Evolutionary conservation across 805 yeast species (phyloP).

Genomic region (Yarrowia divulgata): DNA sequence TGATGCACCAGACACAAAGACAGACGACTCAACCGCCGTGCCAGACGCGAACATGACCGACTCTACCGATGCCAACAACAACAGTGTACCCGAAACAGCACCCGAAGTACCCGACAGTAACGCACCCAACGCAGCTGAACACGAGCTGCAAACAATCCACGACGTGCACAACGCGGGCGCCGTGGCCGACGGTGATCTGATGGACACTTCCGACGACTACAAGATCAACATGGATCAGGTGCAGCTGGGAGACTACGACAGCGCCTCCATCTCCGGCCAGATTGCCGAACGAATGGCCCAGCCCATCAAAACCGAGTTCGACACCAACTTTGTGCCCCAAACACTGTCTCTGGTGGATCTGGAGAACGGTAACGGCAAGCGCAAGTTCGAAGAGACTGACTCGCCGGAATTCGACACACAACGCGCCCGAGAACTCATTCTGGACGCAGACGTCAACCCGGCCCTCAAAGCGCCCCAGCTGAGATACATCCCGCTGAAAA

Average conservation of each 20-base stretch:
- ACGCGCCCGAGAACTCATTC: constrained; percentile 31
- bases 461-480: constrained; percentile 59
- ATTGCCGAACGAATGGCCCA: constrained; percentile 29
- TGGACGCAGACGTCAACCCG: constrained; percentile 18
- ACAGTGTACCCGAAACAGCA: neutral
- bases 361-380: constrained; percentile 44
- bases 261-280: constrained; percentile 35
- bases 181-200: constrained; percentile 1
- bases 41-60: too few relatives aligned
- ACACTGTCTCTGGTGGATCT: constrained; percentile 30
- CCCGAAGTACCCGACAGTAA: neutral
- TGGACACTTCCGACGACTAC: constrained; percentile 37
- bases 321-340: constrained; percentile 33
- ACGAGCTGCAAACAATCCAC: neutral
- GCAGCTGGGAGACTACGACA: constrained; percentile 33
- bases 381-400: constrained; percentile 34
- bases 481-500: constrained; percentile 76
- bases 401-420: constrained; percentile 20
- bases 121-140: neutral
- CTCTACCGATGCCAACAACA: neutral
- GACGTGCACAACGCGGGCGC: neutral
- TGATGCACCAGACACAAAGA: too few relatives aligned
- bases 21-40: too few relatives aligned
- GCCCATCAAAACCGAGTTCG: constrained; percentile 36
- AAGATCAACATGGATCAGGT: constrained; percentile 38